Percentiles rank a stretch among this genome's conserved stretches.
phyloP scores from a whole-genome alignment of 768 basidiomycete genomes.

The Mycena galericulata region DNA sequence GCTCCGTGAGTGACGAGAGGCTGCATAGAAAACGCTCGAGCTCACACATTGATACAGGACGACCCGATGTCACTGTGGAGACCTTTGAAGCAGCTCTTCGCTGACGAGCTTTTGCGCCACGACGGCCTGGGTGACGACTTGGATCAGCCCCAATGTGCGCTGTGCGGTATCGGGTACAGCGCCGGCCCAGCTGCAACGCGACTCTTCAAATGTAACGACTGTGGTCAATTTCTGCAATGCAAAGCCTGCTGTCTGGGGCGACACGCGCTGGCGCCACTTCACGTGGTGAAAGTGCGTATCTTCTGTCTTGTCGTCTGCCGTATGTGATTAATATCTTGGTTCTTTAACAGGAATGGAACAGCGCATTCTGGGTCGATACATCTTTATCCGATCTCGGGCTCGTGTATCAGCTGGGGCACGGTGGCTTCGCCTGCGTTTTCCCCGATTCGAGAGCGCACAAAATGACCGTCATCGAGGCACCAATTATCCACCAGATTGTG shows the following conservation, averaged over 20 bases:
- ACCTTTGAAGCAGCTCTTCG: not conserved
- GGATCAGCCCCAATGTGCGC: not conserved
- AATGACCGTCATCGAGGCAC: conserved; percentile 20
- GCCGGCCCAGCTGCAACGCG: not conserved
- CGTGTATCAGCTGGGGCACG: conserved; percentile 31
- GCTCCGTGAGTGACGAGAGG: not conserved
- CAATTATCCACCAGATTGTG: conserved; percentile 17
- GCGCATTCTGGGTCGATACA: conserved; percentile 19
- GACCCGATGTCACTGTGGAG: conserved; percentile 6
- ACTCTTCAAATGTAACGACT: conserved; percentile 16
- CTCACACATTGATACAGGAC: not conserved
- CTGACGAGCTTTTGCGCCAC: conserved; percentile 14
- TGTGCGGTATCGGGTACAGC: no score
- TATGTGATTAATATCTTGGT: no score
- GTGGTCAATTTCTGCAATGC: conserved; percentile 21
- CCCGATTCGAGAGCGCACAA: not conserved
- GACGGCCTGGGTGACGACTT: conserved; percentile 7
- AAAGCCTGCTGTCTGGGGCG: not conserved
- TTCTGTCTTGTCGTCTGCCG: no score
- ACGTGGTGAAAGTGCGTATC: conserved; percentile 3
- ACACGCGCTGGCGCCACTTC: conserved; percentile 5
- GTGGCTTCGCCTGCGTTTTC: conserved; percentile 2
- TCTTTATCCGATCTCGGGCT: conserved; percentile 15
- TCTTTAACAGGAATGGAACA: conserved; percentile 30
- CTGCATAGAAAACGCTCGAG: no score